phyloP scores from a whole-genome alignment of 2,329 filamentous ascomycete species.

The Septoria petroselini region DNA sequence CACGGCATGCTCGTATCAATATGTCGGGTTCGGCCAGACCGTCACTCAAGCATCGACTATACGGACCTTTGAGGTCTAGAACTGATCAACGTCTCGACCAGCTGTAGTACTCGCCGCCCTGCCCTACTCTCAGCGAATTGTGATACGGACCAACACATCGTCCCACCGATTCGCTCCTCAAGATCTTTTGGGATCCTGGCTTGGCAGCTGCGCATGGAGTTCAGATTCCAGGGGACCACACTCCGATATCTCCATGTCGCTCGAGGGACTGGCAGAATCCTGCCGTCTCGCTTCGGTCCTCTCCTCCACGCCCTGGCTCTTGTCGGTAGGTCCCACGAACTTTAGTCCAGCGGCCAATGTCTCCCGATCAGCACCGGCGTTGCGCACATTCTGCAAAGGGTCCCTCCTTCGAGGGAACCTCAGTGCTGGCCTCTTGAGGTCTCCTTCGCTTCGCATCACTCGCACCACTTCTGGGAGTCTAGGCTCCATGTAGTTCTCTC shows the following conservation, averaged over 20 bases:
- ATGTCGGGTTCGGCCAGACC: no score
- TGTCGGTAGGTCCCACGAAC: not conserved
- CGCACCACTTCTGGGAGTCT: not conserved
- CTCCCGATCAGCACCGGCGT: not conserved
- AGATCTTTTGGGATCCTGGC: no score
- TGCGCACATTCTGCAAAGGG: not conserved
- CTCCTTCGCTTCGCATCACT: slow-evolving; percentile 1
- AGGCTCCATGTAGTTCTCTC: not conserved
- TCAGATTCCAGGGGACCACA: not conserved
- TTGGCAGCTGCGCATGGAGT: no score
- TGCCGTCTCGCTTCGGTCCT: not conserved
- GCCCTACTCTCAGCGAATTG: no score
- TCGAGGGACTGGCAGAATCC: not conserved
- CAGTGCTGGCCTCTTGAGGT: not conserved
- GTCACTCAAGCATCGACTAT: no score
- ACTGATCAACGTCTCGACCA: no score
- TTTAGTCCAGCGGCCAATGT: not conserved
- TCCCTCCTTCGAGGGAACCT: slow-evolving; percentile 3
- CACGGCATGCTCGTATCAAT: no score
- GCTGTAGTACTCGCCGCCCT: no score
- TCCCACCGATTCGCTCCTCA: no score
- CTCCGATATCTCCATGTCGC: not conserved
- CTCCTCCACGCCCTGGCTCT: not conserved
- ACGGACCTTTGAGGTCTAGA: no score
- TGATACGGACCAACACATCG: no score